Evolutionary conservation across 2,329 filamentous ascomycete species (phyloP), one percentile per base, ranked within the genome.

Genomic region (Cladosporium colombiae): DNA sequence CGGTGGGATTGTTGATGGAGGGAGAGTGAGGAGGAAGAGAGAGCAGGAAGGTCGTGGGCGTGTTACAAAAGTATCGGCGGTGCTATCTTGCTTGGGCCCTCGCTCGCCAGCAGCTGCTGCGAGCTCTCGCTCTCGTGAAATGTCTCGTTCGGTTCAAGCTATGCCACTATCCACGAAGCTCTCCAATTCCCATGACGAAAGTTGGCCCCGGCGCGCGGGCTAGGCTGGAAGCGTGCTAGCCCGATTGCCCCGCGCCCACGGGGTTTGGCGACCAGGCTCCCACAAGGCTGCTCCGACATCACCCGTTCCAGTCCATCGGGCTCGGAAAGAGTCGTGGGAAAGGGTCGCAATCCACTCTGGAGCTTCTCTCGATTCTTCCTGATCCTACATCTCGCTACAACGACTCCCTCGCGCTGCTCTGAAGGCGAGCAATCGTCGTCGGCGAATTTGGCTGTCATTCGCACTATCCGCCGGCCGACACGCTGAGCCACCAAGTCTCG

Each of bases 61-160:
- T 27, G 16, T 35, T 31, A 25, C 31, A 33, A 46, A 46, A 53
- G 18, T 46, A 63, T 46, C 29, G 56, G 21, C 13, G 55, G 5
- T 59, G 56, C 37, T 59, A 59, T 59, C 37, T 33, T 7, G 58
- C 27, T 27, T 21, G 46, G 33, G 29, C 13, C 13, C 33, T 35
- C 33, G 14, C 33, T 35, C 33, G 33, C 33, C 61, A 63, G 40
- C 40, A 46, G 50, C 50, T 63, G 10, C 49, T 25, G 23, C 40
- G 23, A 49, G 40, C 57, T 35, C 33, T 35, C 33, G 14, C 13
- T 35, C 33, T 35, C 33, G 33, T 35, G 33, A 35, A 46, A 29
- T 62, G 60, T 62, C 60, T 53, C 60, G 60, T 62, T 50, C 60
- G 46, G 60, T 49, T 49, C 46, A 53, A 61, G 58, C 58, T 61